Evolutionary conservation across 1,284 basidiomycete species (phyloP).

Genomic region (Boletellus deceptivus): DNA sequence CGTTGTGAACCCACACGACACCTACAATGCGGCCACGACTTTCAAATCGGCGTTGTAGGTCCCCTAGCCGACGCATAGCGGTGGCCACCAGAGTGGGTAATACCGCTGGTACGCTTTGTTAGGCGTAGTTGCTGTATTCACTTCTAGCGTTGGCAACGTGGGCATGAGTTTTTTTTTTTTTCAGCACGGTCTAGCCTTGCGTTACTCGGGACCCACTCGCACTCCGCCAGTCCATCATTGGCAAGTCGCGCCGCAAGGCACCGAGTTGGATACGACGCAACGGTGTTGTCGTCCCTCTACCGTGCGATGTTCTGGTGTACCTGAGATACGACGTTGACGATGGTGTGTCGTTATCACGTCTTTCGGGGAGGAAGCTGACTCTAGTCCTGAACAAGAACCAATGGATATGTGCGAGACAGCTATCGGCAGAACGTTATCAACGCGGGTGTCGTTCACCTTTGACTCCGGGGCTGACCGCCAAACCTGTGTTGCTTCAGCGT

Average conservation of each 20-base stretch:
- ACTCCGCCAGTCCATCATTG: slow-evolving; percentile 17
- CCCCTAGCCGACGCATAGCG: slow-evolving; percentile 11
- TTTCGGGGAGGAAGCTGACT: background rate
- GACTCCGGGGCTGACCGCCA: background rate
- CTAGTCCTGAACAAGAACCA: slow-evolving; percentile 26
- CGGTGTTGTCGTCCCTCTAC: slow-evolving; percentile 14
- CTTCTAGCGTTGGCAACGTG: slow-evolving; percentile 16
- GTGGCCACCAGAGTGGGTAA: too few relatives aligned
- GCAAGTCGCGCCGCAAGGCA: slow-evolving; percentile 30
- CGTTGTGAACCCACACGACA: background rate
- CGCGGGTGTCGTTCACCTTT: slow-evolving; percentile 33
- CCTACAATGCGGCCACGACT: background rate
- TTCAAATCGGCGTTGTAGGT: slow-evolving; percentile 18
- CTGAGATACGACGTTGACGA: slow-evolving; percentile 34
- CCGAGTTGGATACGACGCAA: slow-evolving; percentile 26
- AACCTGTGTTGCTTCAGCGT: slow-evolving; percentile 33
- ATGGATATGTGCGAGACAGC: slow-evolving; percentile 17
- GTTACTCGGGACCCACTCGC: slow-evolving; percentile 27
- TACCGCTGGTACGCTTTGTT: slow-evolving; percentile 9
- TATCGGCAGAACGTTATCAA: background rate
- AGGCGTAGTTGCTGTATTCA: slow-evolving; percentile 19
- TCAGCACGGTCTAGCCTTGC: slow-evolving; percentile 19
- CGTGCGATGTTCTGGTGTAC: slow-evolving; percentile 32
- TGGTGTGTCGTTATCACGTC: slow-evolving; percentile 15
- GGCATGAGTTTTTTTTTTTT: slow-evolving; percentile 22